Evolutionary conservation across 2,329 filamentous ascomycete species (phyloP).

Genomic region (Hymenotorrendiella dingleyae): DNA sequence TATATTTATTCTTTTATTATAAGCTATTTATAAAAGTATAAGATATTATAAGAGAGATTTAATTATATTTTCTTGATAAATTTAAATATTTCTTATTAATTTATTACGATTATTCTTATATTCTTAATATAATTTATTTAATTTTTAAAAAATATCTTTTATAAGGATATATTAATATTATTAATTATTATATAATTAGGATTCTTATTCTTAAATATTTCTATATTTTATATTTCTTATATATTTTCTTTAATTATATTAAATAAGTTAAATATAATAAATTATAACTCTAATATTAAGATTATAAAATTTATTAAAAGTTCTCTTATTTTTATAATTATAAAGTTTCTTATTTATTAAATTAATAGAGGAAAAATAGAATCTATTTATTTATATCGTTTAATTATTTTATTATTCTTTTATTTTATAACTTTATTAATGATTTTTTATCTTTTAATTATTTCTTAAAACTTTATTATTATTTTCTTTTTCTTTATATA

Average conservation of each 20-base stretch:
- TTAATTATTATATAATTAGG: not conserved
- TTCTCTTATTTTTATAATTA: no score
- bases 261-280: not conserved
- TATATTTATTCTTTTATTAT: no score
- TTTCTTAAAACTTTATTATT: not conserved
- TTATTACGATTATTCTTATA: no score
- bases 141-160: not conserved
- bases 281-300: not conserved
- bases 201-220: not conserved
- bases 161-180: not conserved
- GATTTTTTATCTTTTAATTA: not conserved
- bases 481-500: not conserved
- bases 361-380: not conserved
- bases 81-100: no score
- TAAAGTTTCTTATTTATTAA: not conserved
- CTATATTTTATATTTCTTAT: not conserved
- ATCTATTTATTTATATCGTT: not conserved
- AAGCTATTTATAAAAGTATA: not conserved
- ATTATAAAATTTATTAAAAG: no score
- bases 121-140: not conserved
- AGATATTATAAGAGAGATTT: no score
- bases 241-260: not conserved
- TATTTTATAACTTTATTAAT: not conserved
- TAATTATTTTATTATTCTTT: not conserved
- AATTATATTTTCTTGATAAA: no score